These are phyloP conservation scores for Echites panduratus DNA, from an alignment of 257 asterid species.

Conservation along the genomic window DNA sequence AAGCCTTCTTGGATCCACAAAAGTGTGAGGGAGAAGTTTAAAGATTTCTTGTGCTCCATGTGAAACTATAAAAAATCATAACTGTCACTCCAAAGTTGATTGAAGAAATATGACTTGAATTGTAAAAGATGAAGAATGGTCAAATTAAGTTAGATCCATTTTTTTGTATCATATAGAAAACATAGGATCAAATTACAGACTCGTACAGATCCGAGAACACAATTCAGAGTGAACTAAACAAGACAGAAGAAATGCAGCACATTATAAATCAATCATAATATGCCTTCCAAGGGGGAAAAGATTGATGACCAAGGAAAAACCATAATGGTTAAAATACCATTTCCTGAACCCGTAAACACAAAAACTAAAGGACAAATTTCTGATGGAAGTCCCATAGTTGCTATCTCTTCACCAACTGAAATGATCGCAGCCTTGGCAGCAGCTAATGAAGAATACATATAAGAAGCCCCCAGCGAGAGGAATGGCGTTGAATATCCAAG, in stretches of 20 bases:
- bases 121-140: neutral
- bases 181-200: neutral
- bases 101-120: neutral
- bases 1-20: constrained; percentile 65
- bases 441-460: constrained; percentile 95
- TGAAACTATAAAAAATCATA: constrained; percentile 46
- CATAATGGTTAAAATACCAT: constrained; percentile 43
- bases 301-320: neutral
- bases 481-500: constrained; percentile 96
- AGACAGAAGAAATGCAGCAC: constrained; percentile 1
- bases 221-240: neutral
- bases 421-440: constrained; percentile 95
- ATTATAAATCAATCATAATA: neutral
- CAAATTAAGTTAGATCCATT: neutral
- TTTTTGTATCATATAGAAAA: neutral
- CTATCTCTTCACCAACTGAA: constrained; percentile 94
- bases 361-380: constrained; percentile 84
- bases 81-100: neutral
- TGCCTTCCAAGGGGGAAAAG: neutral
- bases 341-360: constrained; percentile 88
- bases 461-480: constrained; percentile 80
- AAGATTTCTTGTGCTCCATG: constrained; percentile 91
- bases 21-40: constrained; percentile 90
- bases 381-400: constrained; percentile 78
- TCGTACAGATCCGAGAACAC: neutral